A percentile compares a stretch with the other conserved stretches of the same genome.
These are phyloP conservation scores for Geotrichum klebahnii DNA, from an alignment of 1,139 yeast genomes.

Conservation along the genomic window DNA sequence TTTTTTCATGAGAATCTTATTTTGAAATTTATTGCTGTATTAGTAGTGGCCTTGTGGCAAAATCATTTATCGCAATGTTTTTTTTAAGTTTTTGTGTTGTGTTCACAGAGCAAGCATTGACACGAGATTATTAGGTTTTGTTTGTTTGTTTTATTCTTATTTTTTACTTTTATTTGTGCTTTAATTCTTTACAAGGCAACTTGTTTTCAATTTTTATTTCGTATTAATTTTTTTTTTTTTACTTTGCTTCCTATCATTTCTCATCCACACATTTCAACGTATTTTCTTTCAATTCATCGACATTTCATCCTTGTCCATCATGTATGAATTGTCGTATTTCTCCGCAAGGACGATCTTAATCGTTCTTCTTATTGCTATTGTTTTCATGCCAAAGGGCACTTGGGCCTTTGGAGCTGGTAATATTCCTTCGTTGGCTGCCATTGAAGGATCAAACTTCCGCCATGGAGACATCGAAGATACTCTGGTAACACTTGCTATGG, in stretches of 20 bases:
- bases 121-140: too few species aligned
- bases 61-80: too few species aligned
- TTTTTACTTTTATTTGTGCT: too few species aligned
- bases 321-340: neutral
- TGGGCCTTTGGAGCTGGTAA: constrained; percentile 34
- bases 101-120: too few species aligned
- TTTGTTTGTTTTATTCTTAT: too few species aligned
- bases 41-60: too few species aligned
- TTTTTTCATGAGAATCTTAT: too few species aligned
- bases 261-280: neutral
- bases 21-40: too few species aligned
- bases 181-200: too few species aligned
- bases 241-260: neutral
- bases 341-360: constrained; percentile 7
- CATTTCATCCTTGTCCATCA: neutral
- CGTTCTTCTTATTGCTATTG: constrained; percentile 15
- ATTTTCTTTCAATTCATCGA: neutral
- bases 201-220: too few species aligned
- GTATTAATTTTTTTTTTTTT: too few species aligned
- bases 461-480: constrained; percentile 34
- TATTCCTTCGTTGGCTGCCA: constrained; percentile 29
- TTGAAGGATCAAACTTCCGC: constrained; percentile 30
- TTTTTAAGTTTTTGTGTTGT: too few species aligned
- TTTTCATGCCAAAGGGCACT: constrained; percentile 19
- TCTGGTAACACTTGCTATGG: constrained; percentile 25